These are phyloP conservation scores for Penicillium ucsense DNA, from an alignment of 495 filamentous ascomycete species.

Conservation along the genomic window DNA sequence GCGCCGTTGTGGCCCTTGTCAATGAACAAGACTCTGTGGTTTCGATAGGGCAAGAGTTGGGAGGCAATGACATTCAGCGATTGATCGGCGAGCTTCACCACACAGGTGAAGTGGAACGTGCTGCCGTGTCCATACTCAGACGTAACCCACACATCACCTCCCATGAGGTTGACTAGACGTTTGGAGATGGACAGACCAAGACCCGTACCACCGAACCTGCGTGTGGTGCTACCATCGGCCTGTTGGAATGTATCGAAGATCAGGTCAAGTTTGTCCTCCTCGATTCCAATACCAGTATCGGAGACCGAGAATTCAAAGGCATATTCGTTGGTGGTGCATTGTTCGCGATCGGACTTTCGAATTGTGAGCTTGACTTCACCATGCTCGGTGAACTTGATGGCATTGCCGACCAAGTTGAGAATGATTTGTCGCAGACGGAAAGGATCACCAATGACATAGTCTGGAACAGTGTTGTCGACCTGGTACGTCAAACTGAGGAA, in stretches of 20 bases:
- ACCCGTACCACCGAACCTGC: conserved; percentile 94
- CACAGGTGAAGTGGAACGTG: conserved; percentile 95
- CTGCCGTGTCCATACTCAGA: conserved; percentile 89
- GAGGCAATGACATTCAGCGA: conserved; percentile 73
- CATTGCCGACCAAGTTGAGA: conserved; percentile 50
- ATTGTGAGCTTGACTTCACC: conserved; percentile 95
- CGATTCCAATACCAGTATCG: conserved; percentile 96
- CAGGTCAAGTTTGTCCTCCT: conserved; percentile 87
- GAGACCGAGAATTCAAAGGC: conserved; percentile 94
- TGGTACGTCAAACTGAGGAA: conserved; percentile 89
- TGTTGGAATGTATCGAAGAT: conserved; percentile 99
- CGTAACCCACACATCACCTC: conserved; percentile 94
- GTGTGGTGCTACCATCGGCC: conserved; percentile 93
- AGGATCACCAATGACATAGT: conserved; percentile 94
- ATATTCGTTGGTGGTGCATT: conserved; percentile 66
- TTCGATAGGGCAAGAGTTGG: conserved; percentile 79
- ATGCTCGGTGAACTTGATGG: conserved; percentile 90
- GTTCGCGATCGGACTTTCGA: conserved; percentile 55
- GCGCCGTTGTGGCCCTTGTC: conserved; percentile 78
- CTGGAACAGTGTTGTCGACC: conserved; percentile 87
- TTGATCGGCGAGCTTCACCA: conserved; percentile 75
- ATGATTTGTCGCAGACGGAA: conserved; percentile 95
- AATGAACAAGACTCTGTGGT: conserved; percentile 85
- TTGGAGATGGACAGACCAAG: conserved; percentile 95
- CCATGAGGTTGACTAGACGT: conserved; percentile 92